Conservation (phyloP, 2,329 filamentous ascomycete genomes). For the Hirsutella thompsonii region DNA sequence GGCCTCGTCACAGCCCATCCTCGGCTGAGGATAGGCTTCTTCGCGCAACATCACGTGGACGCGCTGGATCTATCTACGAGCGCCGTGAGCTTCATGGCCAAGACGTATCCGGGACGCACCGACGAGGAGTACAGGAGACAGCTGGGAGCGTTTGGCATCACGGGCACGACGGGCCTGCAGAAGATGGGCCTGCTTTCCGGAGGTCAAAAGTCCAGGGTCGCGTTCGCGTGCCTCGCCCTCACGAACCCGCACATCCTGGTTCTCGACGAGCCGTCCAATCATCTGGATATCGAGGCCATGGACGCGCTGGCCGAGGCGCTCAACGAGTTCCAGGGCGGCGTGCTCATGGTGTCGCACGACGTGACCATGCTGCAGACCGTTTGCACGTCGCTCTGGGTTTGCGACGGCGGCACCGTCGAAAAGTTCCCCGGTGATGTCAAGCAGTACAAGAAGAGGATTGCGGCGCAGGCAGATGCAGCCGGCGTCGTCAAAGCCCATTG, state of each 20-base stretch:
- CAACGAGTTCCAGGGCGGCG: constrained; percentile 79
- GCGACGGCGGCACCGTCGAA: constrained; percentile 84
- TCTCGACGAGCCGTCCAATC: constrained; percentile 96
- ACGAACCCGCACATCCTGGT: constrained; percentile 95
- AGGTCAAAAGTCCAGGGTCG: constrained; percentile 96
- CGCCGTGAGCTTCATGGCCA: constrained; percentile 93
- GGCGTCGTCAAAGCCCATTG: constrained; percentile 67
- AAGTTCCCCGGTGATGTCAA: constrained; percentile 94
- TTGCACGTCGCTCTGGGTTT: constrained; percentile 91
- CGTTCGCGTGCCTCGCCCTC: constrained; percentile 90
- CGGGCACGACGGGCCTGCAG: constrained; percentile 89
- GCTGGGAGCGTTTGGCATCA: constrained; percentile 79
- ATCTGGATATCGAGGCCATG: constrained; percentile 98
- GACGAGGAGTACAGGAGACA: constrained; percentile 96
- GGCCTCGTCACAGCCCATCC: constrained; percentile 84
- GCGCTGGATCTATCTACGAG: constrained; percentile 80
- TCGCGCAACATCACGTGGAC: constrained; percentile 97
- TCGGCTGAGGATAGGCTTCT: constrained; percentile 84
- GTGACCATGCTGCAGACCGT: constrained; percentile 97
- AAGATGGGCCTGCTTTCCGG: constrained; percentile 91
- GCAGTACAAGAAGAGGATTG: constrained; percentile 94
- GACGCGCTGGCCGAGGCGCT: constrained; percentile 82
- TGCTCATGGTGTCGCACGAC: constrained; percentile 98
- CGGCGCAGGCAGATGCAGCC: constrained; percentile 72
- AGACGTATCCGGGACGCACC: constrained; percentile 75